Conservation (phyloP, 305 asterid species). For the Solanum aculeatissimum region DNA sequence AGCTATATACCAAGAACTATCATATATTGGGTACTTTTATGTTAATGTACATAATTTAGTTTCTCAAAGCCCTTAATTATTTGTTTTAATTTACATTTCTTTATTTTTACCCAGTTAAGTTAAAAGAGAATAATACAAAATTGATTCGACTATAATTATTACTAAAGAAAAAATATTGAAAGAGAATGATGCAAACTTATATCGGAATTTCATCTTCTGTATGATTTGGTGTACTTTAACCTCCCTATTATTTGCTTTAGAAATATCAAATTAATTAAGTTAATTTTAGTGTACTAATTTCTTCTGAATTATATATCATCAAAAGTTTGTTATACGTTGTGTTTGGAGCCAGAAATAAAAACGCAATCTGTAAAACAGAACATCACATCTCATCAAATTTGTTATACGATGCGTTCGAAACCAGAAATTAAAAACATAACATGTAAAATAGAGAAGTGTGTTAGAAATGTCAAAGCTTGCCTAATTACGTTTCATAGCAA, state of each 20-base stretch:
- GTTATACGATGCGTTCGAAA: not conserved
- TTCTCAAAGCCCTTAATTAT: not conserved
- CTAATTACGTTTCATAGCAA: no score
- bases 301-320: not conserved
- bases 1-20: no score
- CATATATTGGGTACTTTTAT: not conserved
- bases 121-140: no score
- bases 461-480: no score
- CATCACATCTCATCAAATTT: not conserved
- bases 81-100: not conserved
- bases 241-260: not conserved
- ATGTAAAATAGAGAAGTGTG: not conserved
- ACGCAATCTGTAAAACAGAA: not conserved
- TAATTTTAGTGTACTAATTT: no score
- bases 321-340: not conserved
- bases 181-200: not conserved
- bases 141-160: not conserved
- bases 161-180: not conserved
- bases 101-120: not conserved
- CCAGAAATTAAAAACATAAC: not conserved
- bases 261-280: not conserved
- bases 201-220: not conserved
- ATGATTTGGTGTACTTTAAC: not conserved
- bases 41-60: not conserved
- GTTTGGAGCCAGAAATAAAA: not conserved